These are phyloP conservation scores for Globisporangium sylvaticum DNA, from an alignment of 352 stramenopile genomes.

Conservation along the genomic window DNA sequence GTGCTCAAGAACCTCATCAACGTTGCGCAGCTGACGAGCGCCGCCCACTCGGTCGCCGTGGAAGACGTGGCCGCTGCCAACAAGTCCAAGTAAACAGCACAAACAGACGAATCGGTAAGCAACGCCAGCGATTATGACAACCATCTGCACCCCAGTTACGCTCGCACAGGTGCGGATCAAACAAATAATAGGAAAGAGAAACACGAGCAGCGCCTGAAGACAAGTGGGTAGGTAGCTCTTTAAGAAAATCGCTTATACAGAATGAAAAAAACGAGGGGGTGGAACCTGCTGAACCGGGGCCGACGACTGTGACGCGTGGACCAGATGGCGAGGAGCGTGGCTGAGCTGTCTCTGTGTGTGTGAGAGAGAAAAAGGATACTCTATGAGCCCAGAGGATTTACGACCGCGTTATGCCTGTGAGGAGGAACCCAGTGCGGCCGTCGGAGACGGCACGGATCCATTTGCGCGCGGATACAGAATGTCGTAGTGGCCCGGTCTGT, in stretches of 20 bases:
- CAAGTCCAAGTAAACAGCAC: conserved; percentile 49
- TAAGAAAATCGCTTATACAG: conserved; percentile 1
- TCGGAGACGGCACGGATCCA: neutral
- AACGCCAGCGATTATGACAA: neutral
- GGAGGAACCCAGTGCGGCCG: neutral
- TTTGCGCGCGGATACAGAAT: conserved; percentile 80
- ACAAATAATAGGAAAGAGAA: neutral
- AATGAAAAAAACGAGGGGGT: conserved; percentile 7
- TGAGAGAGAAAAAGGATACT: neutral
- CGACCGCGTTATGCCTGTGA: neutral
- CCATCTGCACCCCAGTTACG: too few species aligned
- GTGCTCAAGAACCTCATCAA: conserved; percentile 93
- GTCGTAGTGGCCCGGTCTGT: conserved; percentile 95
- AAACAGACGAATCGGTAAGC: too few species aligned
- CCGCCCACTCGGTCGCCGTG: conserved; percentile 71
- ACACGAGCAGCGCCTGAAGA: neutral
- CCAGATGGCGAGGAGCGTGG: neutral
- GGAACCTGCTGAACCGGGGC: too few species aligned
- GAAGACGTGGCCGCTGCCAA: conserved; percentile 52
- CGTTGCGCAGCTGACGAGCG: conserved; percentile 87
- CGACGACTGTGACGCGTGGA: too few species aligned
- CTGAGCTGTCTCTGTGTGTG: neutral
- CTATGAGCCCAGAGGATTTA: neutral
- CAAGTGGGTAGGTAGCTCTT: neutral
- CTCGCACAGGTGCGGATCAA: too few species aligned